Conservation (phyloP, 2,329 filamentous ascomycete species). For the Neonectria neomacrospora region DNA sequence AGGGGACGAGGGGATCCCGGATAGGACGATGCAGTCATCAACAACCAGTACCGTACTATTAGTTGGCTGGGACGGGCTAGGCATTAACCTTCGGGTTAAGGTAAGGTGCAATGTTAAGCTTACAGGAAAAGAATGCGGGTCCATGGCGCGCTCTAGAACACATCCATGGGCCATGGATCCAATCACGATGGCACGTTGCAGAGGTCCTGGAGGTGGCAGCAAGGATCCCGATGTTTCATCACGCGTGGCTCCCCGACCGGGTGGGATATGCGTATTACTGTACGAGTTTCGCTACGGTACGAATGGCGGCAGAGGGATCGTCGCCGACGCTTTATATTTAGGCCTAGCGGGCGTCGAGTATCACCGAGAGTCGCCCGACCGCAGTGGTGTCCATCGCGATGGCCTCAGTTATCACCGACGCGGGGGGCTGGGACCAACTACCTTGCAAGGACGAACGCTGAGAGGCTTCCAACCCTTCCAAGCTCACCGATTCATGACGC, state of each 20-base stretch:
- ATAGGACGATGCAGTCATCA: neutral
- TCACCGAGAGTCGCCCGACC: conserved; percentile 9
- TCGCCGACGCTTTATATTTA: conserved; percentile 12
- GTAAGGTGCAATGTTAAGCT: conserved; percentile 26
- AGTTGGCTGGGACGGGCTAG: neutral
- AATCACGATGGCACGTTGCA: no score
- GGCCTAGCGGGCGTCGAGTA: conserved; percentile 2
- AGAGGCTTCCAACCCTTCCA: neutral
- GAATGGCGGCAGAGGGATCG: neutral
- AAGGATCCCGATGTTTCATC: conserved; percentile 22
- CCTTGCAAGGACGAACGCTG: neutral
- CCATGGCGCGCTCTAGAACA: conserved; percentile 11
- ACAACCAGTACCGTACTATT: neutral
- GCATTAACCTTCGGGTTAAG: conserved; percentile 20
- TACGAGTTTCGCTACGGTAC: neutral
- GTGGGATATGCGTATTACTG: conserved; percentile 5
- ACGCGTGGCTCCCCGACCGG: conserved; percentile 18
- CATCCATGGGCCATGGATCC: neutral
- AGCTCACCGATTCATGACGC: neutral
- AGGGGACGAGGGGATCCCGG: no score
- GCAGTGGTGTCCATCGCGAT: neutral
- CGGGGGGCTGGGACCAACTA: neutral
- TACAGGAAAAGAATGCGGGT: conserved; percentile 2
- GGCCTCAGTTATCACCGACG: neutral
- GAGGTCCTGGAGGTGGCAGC: neutral